A percentile compares a stretch with the other conserved stretches of the same genome.
Conservation (phyloP, 352 stramenopile genomes). For the Globisporangium megalacanthum region DNA sequence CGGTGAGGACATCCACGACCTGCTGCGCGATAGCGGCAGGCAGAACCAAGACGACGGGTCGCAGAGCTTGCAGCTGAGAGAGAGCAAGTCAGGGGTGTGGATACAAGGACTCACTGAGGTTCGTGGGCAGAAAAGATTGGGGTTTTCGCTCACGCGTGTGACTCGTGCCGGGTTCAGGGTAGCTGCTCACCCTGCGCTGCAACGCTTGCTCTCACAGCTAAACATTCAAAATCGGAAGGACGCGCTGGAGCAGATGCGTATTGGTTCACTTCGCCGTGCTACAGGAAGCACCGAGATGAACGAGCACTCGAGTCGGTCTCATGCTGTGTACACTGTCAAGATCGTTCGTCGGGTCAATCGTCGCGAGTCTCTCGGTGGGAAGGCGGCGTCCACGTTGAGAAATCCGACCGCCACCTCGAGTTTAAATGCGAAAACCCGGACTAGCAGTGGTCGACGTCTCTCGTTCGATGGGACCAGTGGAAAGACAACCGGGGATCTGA, state of each 20-base stretch:
- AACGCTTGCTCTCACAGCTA: constrained; percentile 25
- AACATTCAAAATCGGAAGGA: constrained; percentile 45
- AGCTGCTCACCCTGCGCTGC: neutral
- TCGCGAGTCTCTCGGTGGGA: constrained; percentile 17
- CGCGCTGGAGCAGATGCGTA: constrained; percentile 75
- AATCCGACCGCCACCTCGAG: neutral
- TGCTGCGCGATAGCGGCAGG: constrained; percentile 65
- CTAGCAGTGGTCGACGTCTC: constrained; percentile 7
- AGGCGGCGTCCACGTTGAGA: constrained; percentile 8
- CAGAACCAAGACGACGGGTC: constrained; percentile 19
- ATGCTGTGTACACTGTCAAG: constrained; percentile 86
- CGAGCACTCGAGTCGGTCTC: constrained; percentile 81
- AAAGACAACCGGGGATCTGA: constrained; percentile 4
- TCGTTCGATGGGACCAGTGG: constrained; percentile 11
- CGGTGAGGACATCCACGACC: constrained; percentile 95
- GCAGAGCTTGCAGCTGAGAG: constrained; percentile 63
- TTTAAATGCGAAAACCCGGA: constrained; percentile 13
- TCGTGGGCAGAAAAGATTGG: too few species aligned
- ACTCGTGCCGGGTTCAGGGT: too few species aligned
- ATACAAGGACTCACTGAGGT: constrained; percentile 77
- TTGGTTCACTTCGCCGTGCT: constrained; percentile 65
- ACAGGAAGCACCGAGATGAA: constrained; percentile 88
- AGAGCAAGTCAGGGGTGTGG: constrained; percentile 67
- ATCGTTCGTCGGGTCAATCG: constrained; percentile 50
- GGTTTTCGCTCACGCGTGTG: too few species aligned